These are phyloP conservation scores for Pythium phragmiticola DNA, from an alignment of 352 stramenopile species.

Conservation along the genomic window DNA sequence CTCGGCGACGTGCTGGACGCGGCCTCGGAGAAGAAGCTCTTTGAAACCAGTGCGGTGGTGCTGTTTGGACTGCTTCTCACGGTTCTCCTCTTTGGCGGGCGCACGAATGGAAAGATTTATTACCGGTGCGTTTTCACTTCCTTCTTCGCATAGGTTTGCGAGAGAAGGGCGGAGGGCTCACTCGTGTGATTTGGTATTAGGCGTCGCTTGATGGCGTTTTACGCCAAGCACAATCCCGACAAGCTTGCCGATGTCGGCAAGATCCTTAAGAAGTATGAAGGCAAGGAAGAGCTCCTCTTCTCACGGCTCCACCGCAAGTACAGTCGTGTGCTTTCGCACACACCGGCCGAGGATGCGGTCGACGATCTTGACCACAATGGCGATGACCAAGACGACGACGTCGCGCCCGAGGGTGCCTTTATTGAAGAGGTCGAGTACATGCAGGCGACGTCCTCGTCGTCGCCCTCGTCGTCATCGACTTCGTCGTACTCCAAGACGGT, in stretches of 20 bases:
- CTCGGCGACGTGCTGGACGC: constrained; percentile 30
- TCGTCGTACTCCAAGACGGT: constrained; percentile 17
- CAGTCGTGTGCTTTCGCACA: constrained; percentile 48
- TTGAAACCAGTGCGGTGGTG: constrained; percentile 35
- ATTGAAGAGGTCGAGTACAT: constrained; percentile 35
- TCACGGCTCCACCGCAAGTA: constrained; percentile 78
- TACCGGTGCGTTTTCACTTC: constrained; percentile 39
- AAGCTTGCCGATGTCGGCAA: constrained; percentile 65
- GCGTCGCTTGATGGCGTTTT: constrained; percentile 59
- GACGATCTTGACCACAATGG: constrained; percentile 55
- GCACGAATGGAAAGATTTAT: constrained; percentile 27
- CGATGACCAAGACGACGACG: constrained; percentile 42
- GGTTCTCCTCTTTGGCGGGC: constrained; percentile 51
- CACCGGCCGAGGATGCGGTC: constrained; percentile 20
- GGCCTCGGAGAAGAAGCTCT: constrained; percentile 45
- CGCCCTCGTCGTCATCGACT: constrained; percentile 17
- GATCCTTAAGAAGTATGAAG: constrained; percentile 70
- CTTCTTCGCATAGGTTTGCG: background rate
- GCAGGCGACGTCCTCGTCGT: constrained; percentile 23
- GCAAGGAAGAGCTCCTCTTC: constrained; percentile 81
- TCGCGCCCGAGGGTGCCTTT: constrained; percentile 18
- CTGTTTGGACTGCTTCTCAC: constrained; percentile 48
- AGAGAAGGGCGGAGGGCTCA: background rate
- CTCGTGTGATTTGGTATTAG: constrained; percentile 28
- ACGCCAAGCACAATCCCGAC: constrained; percentile 66